These are phyloP conservation scores for Arthrinium phaeospermum DNA, from an alignment of 2,329 filamentous ascomycete species.

Conservation along the genomic window DNA sequence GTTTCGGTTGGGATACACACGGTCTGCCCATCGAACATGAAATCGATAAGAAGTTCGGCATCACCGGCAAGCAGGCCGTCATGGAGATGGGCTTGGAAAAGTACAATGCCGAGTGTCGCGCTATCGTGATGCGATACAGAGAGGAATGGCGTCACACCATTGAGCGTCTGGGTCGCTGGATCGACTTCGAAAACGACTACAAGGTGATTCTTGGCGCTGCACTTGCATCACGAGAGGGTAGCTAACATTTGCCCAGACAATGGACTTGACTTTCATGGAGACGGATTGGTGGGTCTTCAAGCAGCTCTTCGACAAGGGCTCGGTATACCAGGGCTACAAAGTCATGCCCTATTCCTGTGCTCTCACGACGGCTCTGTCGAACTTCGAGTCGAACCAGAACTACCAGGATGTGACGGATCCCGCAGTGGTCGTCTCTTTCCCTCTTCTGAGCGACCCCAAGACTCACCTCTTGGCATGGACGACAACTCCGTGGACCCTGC, in stretches of 20 bases:
- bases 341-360: slow-evolving; percentile 97
- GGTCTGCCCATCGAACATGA: slow-evolving; percentile 95
- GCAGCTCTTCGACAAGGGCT: slow-evolving; percentile 85
- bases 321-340: slow-evolving; percentile 87
- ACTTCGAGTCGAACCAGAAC: slow-evolving; percentile 94
- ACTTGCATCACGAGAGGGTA: neutral
- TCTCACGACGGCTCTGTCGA: slow-evolving; percentile 86
- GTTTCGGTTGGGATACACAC: slow-evolving; percentile 96
- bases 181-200: slow-evolving; percentile 97
- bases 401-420: slow-evolving; percentile 94
- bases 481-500: slow-evolving; percentile 85
- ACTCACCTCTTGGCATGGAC: slow-evolving; percentile 86
- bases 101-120: slow-evolving; percentile 90
- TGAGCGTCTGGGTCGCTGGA: slow-evolving; percentile 90
- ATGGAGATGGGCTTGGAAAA: slow-evolving; percentile 83
- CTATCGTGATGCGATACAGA: slow-evolving; percentile 92
- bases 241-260: slow-evolving; percentile 60
- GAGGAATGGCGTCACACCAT: slow-evolving; percentile 87
- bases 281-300: slow-evolving; percentile 97
- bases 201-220: slow-evolving; percentile 61
- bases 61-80: slow-evolving; percentile 86
- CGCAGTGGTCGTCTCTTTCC: slow-evolving; percentile 86
- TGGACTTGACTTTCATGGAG: slow-evolving; percentile 97
- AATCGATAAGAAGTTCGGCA: slow-evolving; percentile 94
- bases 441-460: slow-evolving; percentile 76